phyloP scores from a whole-genome alignment of 2,329 filamentous ascomycete species.

The Hansfordia pulvinata region DNA sequence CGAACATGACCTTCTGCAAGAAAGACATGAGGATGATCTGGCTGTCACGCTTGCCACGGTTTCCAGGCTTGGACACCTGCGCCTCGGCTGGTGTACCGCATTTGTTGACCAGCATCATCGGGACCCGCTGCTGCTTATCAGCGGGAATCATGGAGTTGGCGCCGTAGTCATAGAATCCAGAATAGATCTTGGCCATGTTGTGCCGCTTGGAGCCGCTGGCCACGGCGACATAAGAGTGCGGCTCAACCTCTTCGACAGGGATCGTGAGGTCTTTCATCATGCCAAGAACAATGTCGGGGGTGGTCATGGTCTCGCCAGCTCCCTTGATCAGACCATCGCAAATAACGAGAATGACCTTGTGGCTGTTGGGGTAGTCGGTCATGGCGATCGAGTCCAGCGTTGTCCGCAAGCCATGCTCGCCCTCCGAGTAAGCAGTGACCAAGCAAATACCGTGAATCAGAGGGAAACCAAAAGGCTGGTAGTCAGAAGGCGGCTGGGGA shows the following conservation, averaged over 20 bases:
- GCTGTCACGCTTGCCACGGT: constrained; percentile 96
- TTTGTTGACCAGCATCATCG: constrained; percentile 95
- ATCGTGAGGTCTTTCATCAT: constrained; percentile 93
- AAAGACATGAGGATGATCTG: constrained; percentile 99
- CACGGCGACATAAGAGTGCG: constrained; percentile 93
- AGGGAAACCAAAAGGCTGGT: constrained; percentile 93
- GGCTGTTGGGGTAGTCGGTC: constrained; percentile 97
- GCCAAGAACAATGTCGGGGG: constrained; percentile 74
- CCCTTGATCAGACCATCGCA: constrained; percentile 98
- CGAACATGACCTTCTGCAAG: constrained; percentile 99
- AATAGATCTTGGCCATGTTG: constrained; percentile 98
- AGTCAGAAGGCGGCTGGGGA: constrained; percentile 89
- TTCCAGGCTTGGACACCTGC: constrained; percentile 74
- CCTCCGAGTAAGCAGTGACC: constrained; percentile 95
- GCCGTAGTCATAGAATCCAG: constrained; percentile 97
- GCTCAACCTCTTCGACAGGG: constrained; percentile 66
- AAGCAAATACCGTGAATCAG: constrained; percentile 87
- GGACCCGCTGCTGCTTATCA: constrained; percentile 90
- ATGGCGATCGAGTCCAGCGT: constrained; percentile 93
- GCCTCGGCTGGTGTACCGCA: constrained; percentile 85
- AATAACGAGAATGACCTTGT: constrained; percentile 91
- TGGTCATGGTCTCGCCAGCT: constrained; percentile 73
- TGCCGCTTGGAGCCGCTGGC: constrained; percentile 92
- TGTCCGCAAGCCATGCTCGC: constrained; percentile 80
- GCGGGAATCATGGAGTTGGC: constrained; percentile 61